phyloP scores from a whole-genome alignment of 169 alveolate genomes.

The Pseudocohnilembus persalinus region DNA sequence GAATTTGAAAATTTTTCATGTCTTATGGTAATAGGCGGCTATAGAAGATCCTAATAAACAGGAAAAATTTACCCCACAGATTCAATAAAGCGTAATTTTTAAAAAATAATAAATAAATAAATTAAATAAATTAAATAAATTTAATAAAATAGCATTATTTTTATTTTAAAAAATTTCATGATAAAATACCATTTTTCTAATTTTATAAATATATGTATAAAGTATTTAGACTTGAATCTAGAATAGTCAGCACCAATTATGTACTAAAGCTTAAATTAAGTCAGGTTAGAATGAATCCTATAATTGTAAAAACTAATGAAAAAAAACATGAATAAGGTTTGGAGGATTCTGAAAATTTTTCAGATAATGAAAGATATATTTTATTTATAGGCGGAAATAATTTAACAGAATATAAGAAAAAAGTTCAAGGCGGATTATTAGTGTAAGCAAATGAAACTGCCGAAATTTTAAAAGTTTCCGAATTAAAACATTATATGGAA shows the following conservation, averaged over 20 bases:
- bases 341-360: not conserved
- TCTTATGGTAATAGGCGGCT: not conserved
- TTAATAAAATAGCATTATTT: no score
- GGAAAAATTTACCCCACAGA: not conserved
- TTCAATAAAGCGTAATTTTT: not conserved
- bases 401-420: not conserved
- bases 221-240: not conserved
- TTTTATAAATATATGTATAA: no score
- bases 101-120: no score
- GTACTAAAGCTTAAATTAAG: not conserved
- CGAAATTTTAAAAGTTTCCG: not conserved
- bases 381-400: not conserved
- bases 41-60: not conserved
- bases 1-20: not conserved
- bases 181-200: no score
- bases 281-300: not conserved
- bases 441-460: not conserved
- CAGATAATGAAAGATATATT: no score
- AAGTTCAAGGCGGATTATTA: not conserved
- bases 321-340: not conserved
- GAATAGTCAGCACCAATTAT: not conserved
- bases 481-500: not conserved
- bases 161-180: no score
- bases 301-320: not conserved
- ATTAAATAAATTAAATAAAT: no score